Conservation (phyloP, 306 rosid genomes). For the Malus fusca region DNA sequence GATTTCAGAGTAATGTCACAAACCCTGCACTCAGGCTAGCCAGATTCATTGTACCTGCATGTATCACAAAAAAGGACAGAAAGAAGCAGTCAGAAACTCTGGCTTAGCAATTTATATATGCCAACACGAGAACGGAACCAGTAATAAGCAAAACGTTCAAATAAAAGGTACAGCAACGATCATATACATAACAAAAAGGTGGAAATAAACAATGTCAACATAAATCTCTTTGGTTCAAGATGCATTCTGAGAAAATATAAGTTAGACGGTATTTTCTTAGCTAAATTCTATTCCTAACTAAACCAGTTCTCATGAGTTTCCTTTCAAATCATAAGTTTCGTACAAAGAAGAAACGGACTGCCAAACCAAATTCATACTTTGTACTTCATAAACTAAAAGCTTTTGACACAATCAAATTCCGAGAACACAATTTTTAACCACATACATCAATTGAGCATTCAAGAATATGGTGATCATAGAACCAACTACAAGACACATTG, state of each 20-base stretch:
- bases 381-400: neutral
- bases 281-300: neutral
- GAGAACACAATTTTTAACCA: neutral
- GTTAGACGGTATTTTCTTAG: neutral
- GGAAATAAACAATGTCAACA: neutral
- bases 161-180: neutral
- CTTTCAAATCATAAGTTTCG: neutral
- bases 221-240: neutral
- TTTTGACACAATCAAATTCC: neutral
- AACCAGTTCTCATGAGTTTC: neutral
- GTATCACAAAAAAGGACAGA: neutral
- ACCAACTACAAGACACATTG: neutral
- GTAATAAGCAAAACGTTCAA: neutral
- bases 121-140: neutral
- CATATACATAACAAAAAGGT: neutral
- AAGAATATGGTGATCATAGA: neutral
- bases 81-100: slow-evolving; percentile 12
- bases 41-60: slow-evolving; percentile 70
- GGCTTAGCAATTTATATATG: neutral
- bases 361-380: neutral
- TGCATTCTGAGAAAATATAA: neutral
- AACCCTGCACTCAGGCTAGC: slow-evolving; percentile 80
- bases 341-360: neutral
- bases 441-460: neutral
- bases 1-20: slow-evolving; percentile 70